Conservation (phyloP, 768 basidiomycete genomes). For the Hygrocybe coccinea region DNA sequence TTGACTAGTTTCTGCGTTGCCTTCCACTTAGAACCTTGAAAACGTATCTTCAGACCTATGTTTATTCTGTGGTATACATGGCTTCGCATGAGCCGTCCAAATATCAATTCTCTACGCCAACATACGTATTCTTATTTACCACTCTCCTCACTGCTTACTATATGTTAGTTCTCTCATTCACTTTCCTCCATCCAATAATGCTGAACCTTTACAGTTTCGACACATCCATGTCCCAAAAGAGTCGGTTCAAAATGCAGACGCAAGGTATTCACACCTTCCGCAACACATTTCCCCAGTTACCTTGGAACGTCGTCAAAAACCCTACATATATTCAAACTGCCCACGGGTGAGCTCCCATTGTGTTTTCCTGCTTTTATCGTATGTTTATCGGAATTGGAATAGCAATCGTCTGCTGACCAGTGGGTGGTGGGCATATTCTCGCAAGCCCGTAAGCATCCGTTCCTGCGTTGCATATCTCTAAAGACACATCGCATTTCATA, state of each 20-base stretch:
- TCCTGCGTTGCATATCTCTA: background rate
- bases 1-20: background rate
- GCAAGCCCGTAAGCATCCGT: constrained; percentile 73
- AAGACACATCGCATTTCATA: background rate
- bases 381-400: background rate
- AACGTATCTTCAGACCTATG: constrained; percentile 64
- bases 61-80: constrained; percentile 98
- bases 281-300: constrained; percentile 91
- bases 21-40: background rate
- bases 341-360: constrained; percentile 59
- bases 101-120: constrained; percentile 79
- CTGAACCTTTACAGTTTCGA: constrained; percentile 62
- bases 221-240: constrained; percentile 93
- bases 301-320: constrained; percentile 74
- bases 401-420: constrained; percentile 87
- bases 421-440: constrained; percentile 91
- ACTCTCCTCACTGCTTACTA: constrained; percentile 82
- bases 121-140: constrained; percentile 66
- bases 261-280: constrained; percentile 83
- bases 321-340: constrained; percentile 90
- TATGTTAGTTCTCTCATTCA: constrained; percentile 49
- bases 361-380: background rate
- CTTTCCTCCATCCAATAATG: constrained; percentile 4
- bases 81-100: constrained; percentile 84
- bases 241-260: constrained; percentile 94